Base-by-base conservation (phyloP, 2,329 filamentous ascomycete genomes). In the Penicillium sp. region DNA sequence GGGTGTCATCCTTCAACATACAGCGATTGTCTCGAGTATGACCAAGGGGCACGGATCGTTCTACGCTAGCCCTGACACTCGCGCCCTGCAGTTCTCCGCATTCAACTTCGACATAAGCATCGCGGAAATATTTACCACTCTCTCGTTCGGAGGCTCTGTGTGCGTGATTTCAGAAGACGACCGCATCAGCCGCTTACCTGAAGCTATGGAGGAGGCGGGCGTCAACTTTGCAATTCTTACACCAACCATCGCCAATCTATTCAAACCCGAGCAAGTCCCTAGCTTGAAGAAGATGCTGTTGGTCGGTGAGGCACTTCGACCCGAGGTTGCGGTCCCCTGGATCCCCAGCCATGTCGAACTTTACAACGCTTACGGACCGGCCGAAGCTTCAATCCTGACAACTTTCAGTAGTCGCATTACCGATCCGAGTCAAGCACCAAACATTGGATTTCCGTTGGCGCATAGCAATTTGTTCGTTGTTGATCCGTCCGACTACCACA, bases 1-100 rank as follows among this genome's bases (percentile, higher is more conserved):
- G 64, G 79, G 75, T 0, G 77, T 82, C 5, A 17, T 76, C 2
- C 76, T 75, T 56, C 67, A 67, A 3, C 79, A 56, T 23, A 44
- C 41, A 15, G 53, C 53, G 3, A 56, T 56, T 23, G 53, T 56
- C 9, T 56, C 53, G 7, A 56, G 53, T 23, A 56, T 56, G 53
- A 29, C 29, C 6, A 48, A 56, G 21, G 53, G 53, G 7, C 53
- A 56, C n/a, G 53, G 53, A 19, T 56, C 41, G 6, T 47, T 56
- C 41, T 56, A 56, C 29, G 53, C 53, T 13, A 47, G 56, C 47
- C 53, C 60, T 8, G 23, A 44, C 3, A 58, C 54, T 7, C 52
- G 56, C 15, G 48, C 50, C 6, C 51, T 66, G 5, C 67, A 70
- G 38, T 67, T 65, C 45, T 62, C 63, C 2, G 56, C 67, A 11